Base-by-base conservation (phyloP, 108 stramenopile genomes). In the Fragilaria radians region DNA sequence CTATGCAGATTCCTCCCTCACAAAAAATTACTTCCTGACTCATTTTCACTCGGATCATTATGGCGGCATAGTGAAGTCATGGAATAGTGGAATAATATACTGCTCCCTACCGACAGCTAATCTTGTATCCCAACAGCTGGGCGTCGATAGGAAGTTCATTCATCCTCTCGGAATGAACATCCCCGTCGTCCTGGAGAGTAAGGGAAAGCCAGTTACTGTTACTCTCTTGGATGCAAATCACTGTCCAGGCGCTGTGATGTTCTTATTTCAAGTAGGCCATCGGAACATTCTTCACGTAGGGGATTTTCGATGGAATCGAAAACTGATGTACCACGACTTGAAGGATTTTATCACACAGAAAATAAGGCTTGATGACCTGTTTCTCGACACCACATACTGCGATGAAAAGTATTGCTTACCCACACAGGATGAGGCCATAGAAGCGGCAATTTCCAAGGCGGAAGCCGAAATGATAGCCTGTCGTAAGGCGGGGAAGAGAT, bases 161-260 rank as follows among this genome's bases (percentile, higher is more conserved):
- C 88, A 87, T 31, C 82, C 86, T 0, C 54, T 95, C 5, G 71
- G 79, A 3, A 74, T 91, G 78, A 73, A 81, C 49, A 65, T 59
- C 23, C 78, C 88, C 4, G 81, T 81, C 3, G 61, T 78, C 48
- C 62, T 87, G 36, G 48, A 24, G 7, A 81, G 81, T 54, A 68
- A 63, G 52, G 78, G 71, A 17, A 74, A 72, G 52, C 70, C 79
- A 4, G 74, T 91, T 2, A 69, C 70, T 19, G 74, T 88, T 3
- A 88, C 86, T 0, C 57, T 85, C 46, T 24, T 80, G 24, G 87
- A 89, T 63, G 87, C 87, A 31, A 89, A 89, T 51, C 87, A 89
- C 57, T 83, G 82, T 65, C 87, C 83, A 11, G 81, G 86, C 14
- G 95, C 96, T 1, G 88, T 93, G 57, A 93, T 96, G 91, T 83